Conservation (phyloP, 371 early-diverging fungal genomes). For the Amoeboaphelidium protococcarum region DNA sequence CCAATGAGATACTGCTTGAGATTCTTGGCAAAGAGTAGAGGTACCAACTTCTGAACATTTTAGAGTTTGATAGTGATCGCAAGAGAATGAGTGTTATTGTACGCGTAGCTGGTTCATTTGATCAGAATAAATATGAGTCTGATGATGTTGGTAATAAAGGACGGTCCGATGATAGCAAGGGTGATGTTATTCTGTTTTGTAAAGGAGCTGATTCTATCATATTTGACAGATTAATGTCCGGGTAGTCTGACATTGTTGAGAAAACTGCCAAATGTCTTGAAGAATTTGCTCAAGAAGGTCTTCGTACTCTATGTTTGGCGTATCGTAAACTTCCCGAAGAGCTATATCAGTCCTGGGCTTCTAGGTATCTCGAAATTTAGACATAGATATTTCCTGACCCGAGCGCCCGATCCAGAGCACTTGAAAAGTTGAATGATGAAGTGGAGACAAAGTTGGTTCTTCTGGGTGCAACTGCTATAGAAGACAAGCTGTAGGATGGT, state of each 20-base stretch:
- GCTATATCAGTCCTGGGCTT: slow-evolving; percentile 37
- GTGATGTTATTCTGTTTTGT: slow-evolving; percentile 47
- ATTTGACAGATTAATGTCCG: slow-evolving; percentile 26
- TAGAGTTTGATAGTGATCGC: slow-evolving; percentile 70
- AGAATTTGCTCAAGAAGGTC: slow-evolving; percentile 38
- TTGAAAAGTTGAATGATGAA: slow-evolving; percentile 36
- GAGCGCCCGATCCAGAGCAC: too few species aligned
- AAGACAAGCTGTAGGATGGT: slow-evolving; percentile 89
- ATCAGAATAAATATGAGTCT: background rate
- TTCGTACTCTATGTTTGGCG: slow-evolving; percentile 69
- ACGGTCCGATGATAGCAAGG: slow-evolving; percentile 17
- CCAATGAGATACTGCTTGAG: background rate
- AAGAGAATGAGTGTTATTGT: slow-evolving; percentile 85
- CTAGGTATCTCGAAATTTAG: slow-evolving; percentile 34
- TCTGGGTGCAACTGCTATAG: slow-evolving; percentile 88
- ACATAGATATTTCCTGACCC: too few species aligned
- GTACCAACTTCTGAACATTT: slow-evolving; percentile 4
- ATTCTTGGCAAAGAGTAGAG: background rate
- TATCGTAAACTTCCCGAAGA: slow-evolving; percentile 32
- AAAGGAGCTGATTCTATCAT: slow-evolving; percentile 96
- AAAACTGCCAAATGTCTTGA: slow-evolving; percentile 27
- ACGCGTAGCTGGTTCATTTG: too few species aligned
- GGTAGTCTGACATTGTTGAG: background rate
- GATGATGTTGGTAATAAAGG: background rate
- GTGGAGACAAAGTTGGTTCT: slow-evolving; percentile 48